Base-by-base conservation (phyloP, 208 protist genomes). In the Leishmania gerbilli region DNA sequence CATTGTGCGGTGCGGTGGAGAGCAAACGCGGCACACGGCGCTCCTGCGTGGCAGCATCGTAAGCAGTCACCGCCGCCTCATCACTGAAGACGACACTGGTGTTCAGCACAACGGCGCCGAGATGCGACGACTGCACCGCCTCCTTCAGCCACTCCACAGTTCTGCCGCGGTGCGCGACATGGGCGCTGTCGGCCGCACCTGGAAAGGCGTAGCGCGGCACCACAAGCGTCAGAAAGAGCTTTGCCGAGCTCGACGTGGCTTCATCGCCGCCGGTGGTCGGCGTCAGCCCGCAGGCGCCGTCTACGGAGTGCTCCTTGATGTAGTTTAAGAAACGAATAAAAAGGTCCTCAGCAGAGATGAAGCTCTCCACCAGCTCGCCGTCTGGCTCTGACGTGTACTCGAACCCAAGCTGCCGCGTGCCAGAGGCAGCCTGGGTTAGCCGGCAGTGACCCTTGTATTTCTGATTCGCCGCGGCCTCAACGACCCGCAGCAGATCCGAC, bases 261-360 rank as follows among this genome's bases (percentile, higher is more conserved):
- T 77, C 71, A 5, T 37, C 74, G 9, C 85, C 68, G 65, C 74
- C 56, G 27, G 60, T 69, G 49, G 64, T 79, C 0, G 72, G 65
- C 3, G 84, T 86, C 45, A 97, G 79, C 45, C 90, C 90, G 76
- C 95, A 98, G 17, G 90, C 92, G 15, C 84, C 88, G 81, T 98
- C 91, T 19, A 98, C 77, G 37, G 89, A 89, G 77, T 94, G 91
- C 77, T 90, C 86, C 84, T 98, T 98, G 17, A 98, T 64, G 79
- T 95, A 89, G 85, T 95, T 95, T 42, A 98, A 87, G 79, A 96
- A 96, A 55, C 88, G 81, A 6, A 96, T 87, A 67, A 98, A 92
- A 37, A 96, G 79, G 55, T 96, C 88, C 74, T 94, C 89, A 45
- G 90, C 90, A 7, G 86, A 83, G 69, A 96, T 71, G 79, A 96